Base-by-base conservation (phyloP, 495 filamentous ascomycete species). In the Penicilliopsis zonata region DNA sequence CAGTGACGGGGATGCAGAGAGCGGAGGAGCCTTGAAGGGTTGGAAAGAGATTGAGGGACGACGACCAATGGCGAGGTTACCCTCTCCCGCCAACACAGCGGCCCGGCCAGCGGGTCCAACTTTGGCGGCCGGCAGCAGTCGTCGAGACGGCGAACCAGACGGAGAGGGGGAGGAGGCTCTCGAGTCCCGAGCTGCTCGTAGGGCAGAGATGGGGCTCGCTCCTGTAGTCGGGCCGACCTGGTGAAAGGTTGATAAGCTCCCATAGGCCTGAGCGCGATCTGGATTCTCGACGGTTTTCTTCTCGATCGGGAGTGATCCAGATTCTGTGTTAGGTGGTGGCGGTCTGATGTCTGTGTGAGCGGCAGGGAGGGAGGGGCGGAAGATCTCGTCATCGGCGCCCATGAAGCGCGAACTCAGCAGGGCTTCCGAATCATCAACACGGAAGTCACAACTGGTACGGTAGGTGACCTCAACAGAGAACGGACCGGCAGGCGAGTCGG, bases 341-440 rank as follows among this genome's bases (percentile, higher is more conserved):
- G n/a, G n/a, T n/a, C n/a, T n/a, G n/a, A n/a, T n/a, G 20, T 46
- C 30, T 49, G 50, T 40, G 43, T 51, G 39, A 50, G 49, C 35
- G 46, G 50, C 49, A 5, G 56, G 61, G 12, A 88, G 54, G 2
- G 82, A 85, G 6, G 83, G 84, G 30, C 74, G 72, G 52, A 93
- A 90, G 43, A 79, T 82, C 23, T 82, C 76, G 47, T 94, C 85
- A 44, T 95, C 87, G 10, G 81, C 70, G 10, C 85, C 84, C 74
- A 94, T 87, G 48, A 90, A 86, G n/a, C 82, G 78, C n/a, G 86
- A 94, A 56, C 88, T 94, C 20, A 98, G 49, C 13, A 95, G 55
- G 3, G 86, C 77, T 57, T 98, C 90, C 0, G 84, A 78, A 46
- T 94, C 85, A 43, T 92, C 88, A 12, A 94, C 75, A 12, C 82